Evolutionary conservation across 768 basidiomycete species (phyloP).

Genomic region (Suillus subluteus): DNA sequence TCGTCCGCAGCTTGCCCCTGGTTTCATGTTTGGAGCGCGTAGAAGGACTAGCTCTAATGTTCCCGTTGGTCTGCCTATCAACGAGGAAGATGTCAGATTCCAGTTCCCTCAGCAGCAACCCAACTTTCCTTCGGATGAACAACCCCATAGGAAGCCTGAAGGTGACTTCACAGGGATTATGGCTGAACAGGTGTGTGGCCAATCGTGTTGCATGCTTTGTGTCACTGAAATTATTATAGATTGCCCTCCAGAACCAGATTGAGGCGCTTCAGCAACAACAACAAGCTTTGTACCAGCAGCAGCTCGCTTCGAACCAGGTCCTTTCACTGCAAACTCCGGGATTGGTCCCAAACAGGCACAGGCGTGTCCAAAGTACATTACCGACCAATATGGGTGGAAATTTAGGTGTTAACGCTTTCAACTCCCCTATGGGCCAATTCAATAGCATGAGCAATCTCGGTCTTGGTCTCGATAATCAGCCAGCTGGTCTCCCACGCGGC

Average conservation of each 20-base stretch:
- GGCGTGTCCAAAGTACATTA: constrained; percentile 86
- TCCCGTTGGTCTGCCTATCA: constrained; percentile 72
- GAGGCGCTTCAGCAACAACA: constrained; percentile 91
- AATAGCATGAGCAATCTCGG: constrained; percentile 52
- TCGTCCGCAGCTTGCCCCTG: constrained; percentile 88
- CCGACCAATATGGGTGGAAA: constrained; percentile 57
- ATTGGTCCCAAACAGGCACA: constrained; percentile 71
- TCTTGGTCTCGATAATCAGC: constrained; percentile 67
- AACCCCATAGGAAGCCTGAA: constrained; percentile 58
- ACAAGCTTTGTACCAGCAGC: constrained; percentile 87
- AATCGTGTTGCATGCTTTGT: constrained; percentile 11
- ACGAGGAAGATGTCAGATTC: constrained; percentile 80
- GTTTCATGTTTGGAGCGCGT: constrained; percentile 85
- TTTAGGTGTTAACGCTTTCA: constrained; percentile 43
- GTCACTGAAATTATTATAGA: constrained; percentile 45
- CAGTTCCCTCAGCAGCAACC: constrained; percentile 78
- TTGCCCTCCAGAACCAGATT: constrained; percentile 89
- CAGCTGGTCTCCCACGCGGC: constrained; percentile 71
- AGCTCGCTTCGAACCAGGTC: constrained; percentile 86
- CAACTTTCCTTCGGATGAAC: constrained; percentile 38
- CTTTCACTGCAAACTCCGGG: constrained; percentile 80
- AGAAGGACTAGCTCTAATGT: constrained; percentile 53
- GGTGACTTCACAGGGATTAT: constrained; percentile 87
- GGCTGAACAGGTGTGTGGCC: constrained; percentile 85
- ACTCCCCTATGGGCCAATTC: constrained; percentile 64